Base-by-base conservation (phyloP, 768 basidiomycete species). In the Clavulina sp. region DNA sequence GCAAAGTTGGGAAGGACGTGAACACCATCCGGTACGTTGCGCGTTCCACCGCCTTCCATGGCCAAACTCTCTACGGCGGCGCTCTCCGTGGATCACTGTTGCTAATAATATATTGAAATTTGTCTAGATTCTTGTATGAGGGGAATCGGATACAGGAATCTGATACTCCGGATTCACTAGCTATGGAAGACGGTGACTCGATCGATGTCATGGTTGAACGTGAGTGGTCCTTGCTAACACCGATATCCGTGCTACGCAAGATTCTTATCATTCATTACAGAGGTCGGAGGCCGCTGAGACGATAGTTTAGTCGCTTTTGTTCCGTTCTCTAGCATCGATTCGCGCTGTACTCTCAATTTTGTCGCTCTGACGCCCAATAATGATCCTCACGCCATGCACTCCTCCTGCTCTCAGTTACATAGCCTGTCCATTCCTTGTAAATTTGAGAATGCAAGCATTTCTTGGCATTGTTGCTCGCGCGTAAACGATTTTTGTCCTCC, bases 141-240 rank as follows among this genome's bases (percentile, higher is more conserved):
- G 92, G 91, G 28, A 60, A 65, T 51, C 75, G 89, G 62, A 86
- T 95, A 72, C 72, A 71, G 54, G 88, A 91, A 41, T 84, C 88
- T 16, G 89, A 95, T 59, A 93, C 91, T 24, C 92, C 91, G 1
- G 59, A 69, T 5, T 74, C 77, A 6, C 72, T 96, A 47, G 87
- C 85, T 5, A 86, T 95, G 83, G 86, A 93, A 80, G 69, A 70
- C 26, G 65, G 65, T 41, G 91, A 96, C 63, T 80, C 87, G 4
- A 89, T 96, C 66, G 91, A 96, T 73, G 91, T 92, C 56, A 86
- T 91, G 82, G 84, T 93, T 54, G 88, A 93, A 70, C 89, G 88
- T 92, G 53, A 57, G 64, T 64, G 13, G 23, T 23, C 24, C 13
- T 13, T 9, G 9, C 43, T 46, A 13, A 13, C 13, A 13, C 13